Evolutionary conservation across 2,329 filamentous ascomycete species (phyloP).

Genomic region (Sarocladiaceae sp.): DNA sequence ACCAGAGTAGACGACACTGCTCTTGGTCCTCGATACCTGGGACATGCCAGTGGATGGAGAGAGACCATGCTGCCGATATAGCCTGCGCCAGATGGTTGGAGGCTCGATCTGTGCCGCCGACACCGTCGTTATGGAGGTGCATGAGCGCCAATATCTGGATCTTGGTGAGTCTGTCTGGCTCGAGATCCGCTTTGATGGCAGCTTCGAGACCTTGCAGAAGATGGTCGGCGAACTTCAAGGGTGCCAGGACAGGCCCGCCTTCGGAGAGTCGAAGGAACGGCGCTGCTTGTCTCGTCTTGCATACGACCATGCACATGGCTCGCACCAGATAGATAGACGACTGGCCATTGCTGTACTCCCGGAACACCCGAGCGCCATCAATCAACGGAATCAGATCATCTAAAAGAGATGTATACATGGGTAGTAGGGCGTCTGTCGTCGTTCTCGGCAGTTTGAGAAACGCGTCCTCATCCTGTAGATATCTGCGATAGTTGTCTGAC

Average conservation of each 20-base stretch:
- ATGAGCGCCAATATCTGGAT: slow-evolving; percentile 19
- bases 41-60: slow-evolving; percentile 16
- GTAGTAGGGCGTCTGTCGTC: slow-evolving; percentile 13
- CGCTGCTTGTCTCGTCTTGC: slow-evolving; percentile 18
- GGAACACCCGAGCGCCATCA: slow-evolving; percentile 12
- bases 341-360: slow-evolving; percentile 15
- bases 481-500: slow-evolving; percentile 11
- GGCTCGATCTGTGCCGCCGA: slow-evolving; percentile 17
- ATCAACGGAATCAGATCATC: slow-evolving; percentile 16
- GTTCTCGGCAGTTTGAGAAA: slow-evolving; percentile 12
- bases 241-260: slow-evolving; percentile 12
- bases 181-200: slow-evolving; percentile 19
- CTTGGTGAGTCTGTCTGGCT: slow-evolving; percentile 17
- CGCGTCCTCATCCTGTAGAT: slow-evolving; percentile 14
- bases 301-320: slow-evolving; percentile 19
- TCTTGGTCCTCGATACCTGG: slow-evolving; percentile 13
- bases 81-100: slow-evolving; percentile 18
- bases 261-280: slow-evolving; percentile 16
- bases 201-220: slow-evolving; percentile 18
- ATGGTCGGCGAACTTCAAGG: slow-evolving; percentile 14
- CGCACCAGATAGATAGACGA: slow-evolving; percentile 16
- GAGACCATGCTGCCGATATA: slow-evolving; percentile 19
- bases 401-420: slow-evolving; percentile 13
- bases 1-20: slow-evolving; percentile 15
- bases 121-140: slow-evolving; percentile 20